Evolutionary conservation across 176 grass and related monocot genomes (phyloP).

Genomic region (Hordeum vulgare): DNA sequence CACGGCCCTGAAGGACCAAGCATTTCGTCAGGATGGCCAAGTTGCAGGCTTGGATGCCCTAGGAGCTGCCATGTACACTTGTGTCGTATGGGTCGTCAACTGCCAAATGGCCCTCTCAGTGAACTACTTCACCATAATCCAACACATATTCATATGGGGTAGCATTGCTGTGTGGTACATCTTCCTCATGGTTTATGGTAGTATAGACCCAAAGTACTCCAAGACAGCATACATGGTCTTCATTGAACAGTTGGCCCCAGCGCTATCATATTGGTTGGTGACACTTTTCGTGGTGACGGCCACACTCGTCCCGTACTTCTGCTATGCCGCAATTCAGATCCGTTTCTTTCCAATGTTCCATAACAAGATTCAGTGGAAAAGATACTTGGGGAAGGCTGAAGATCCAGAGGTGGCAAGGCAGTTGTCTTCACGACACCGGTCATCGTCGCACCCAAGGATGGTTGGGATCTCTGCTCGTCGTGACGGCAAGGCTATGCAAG

Average conservation of each 20-base stretch:
- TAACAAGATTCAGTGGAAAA: slow-evolving; percentile 94
- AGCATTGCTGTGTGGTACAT: slow-evolving; percentile 80
- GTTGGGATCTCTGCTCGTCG: slow-evolving; percentile 81
- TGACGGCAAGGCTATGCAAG: slow-evolving; percentile 51
- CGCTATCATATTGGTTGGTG: slow-evolving; percentile 65
- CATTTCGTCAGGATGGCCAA: slow-evolving; percentile 70
- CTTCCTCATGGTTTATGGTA: slow-evolving; percentile 70
- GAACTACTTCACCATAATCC: slow-evolving; percentile 89
- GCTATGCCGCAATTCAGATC: slow-evolving; percentile 60
- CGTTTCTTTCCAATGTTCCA: slow-evolving; percentile 98
- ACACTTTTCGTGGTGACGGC: slow-evolving; percentile 66
- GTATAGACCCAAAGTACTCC: slow-evolving; percentile 37
- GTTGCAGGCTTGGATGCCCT: slow-evolving; percentile 55
- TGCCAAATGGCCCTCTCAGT: slow-evolving; percentile 93
- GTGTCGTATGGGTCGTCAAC: slow-evolving; percentile 93
- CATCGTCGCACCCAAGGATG: slow-evolving; percentile 57
- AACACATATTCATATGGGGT: slow-evolving; percentile 97
- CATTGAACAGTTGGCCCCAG: slow-evolving; percentile 63
- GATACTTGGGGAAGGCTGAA: slow-evolving; percentile 65
- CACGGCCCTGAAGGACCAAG: slow-evolving; percentile 46
- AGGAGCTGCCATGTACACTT: slow-evolving; percentile 85
- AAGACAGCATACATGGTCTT: slow-evolving; percentile 75
- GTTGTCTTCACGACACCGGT: slow-evolving; percentile 45
- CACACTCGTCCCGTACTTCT: slow-evolving; percentile 67
- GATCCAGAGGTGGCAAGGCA: slow-evolving; percentile 88